phyloP scores from a whole-genome alignment of 176 grass and related monocot genomes.

The Musa itinerans region DNA sequence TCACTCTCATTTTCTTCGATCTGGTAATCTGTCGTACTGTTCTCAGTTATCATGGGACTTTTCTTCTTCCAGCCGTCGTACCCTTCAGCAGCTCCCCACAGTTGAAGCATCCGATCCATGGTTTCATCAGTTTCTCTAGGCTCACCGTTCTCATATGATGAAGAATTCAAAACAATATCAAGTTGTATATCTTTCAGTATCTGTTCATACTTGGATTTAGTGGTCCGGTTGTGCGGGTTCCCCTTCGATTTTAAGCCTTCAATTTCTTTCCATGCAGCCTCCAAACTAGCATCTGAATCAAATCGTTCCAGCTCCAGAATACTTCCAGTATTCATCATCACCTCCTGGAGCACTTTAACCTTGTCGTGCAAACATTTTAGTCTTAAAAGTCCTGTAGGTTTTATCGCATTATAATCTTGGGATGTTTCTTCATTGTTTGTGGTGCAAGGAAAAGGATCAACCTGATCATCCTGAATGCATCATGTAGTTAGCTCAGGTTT shows the following conservation, averaged over 20 bases:
- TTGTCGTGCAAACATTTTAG: constrained; percentile 58
- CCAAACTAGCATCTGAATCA: constrained; percentile 57
- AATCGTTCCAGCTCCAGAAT: constrained; percentile 67
- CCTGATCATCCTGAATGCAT: constrained; percentile 40
- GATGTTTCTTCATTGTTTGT: constrained; percentile 41
- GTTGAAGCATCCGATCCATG: constrained; percentile 2
- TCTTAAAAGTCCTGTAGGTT: constrained; percentile 47
- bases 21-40: constrained; percentile 13
- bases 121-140: constrained; percentile 21
- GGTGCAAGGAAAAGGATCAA: constrained; percentile 33
- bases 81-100: constrained; percentile 13
- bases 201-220: constrained; percentile 36
- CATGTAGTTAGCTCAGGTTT: neutral
- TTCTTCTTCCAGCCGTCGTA: constrained; percentile 12
- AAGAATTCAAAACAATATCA: constrained; percentile 69
- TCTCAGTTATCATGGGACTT: constrained; percentile 19
- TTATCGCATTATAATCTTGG: constrained; percentile 27
- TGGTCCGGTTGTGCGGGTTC: constrained; percentile 38
- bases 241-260: constrained; percentile 54
- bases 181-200: constrained; percentile 91
- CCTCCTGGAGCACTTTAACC: constrained; percentile 72
- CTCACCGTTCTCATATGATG: constrained; percentile 3
- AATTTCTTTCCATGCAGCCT: constrained; percentile 69
- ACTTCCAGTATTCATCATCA: constrained; percentile 52
- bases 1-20: constrained; percentile 28